These are phyloP conservation scores for Colletotrichum gloeosporioides DNA, from an alignment of 2,329 filamentous ascomycete genomes.

Conservation along the genomic window DNA sequence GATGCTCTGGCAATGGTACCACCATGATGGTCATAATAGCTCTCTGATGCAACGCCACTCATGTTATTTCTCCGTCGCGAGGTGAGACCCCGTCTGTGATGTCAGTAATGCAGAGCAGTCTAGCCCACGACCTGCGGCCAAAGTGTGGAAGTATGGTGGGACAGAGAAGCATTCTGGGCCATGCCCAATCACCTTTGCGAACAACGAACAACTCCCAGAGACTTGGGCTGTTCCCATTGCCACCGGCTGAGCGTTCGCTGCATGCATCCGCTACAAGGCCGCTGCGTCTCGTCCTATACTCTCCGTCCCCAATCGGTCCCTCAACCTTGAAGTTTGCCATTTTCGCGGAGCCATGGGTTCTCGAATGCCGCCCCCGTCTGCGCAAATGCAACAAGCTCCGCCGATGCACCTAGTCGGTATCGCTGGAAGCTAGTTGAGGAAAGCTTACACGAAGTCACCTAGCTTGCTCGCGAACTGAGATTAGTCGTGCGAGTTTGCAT, in stretches of 20 bases:
- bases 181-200: not conserved
- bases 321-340: not conserved
- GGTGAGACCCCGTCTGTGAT: not conserved
- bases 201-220: not conserved
- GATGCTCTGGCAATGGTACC: not conserved
- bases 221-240: not conserved
- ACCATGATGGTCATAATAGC: not conserved
- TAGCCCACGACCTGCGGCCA: not conserved
- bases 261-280: not conserved
- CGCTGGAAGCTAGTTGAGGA: not conserved
- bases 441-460: not conserved
- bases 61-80: not conserved
- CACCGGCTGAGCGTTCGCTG: not conserved
- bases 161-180: not conserved
- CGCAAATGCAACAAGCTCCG: not conserved
- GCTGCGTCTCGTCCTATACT: not conserved
- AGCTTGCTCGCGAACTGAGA: not conserved
- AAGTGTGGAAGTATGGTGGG: not conserved
- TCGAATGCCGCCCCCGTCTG: not conserved
- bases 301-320: not conserved
- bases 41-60: not conserved
- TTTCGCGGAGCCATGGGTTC: not conserved
- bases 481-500: not conserved
- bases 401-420: not conserved
- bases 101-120: not conserved